Evolutionary conservation across 2,329 filamentous ascomycete genomes (phyloP), one percentile per base, ranked within the genome.

Genomic region (Grosmannia huntii): DNA sequence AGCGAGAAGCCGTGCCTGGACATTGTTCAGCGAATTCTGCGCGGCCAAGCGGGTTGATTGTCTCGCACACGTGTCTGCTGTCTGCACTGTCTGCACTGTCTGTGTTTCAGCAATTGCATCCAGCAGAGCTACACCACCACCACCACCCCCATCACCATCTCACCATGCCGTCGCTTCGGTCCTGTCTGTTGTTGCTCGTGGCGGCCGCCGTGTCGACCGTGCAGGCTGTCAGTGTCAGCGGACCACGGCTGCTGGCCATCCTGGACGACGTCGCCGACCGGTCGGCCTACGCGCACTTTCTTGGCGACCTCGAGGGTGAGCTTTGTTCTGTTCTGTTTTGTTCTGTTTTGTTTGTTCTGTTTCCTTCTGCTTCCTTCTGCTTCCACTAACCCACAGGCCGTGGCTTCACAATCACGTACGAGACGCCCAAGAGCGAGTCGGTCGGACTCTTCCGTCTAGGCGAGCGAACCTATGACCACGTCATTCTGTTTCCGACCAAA

Each of bases 401-500:
- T 69, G 92, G 91, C 64, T 97, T 88, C 72, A 76, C 86, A 61
- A 77, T 96, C 65, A 80, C 81, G 44, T 91, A 90, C 70, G 84
- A 91, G 70, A 90, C 90, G 9, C 89, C 90, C 61, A 94, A 94
- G 75, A 87, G 83, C 70, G 83, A 90, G 57, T 77, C 79, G 55
- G 75, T 97, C 66, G 80, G 82, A 56, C 79, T 99, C 64, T 95
- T 96, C 76, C 79, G 83, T 68, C 84, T 94, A 63, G 94, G 92
- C 69, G 89, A 94, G 75, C 84, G 87, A 70, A 84, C 82, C 62
- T 97, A 91, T 73, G 92, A 97, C 74, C 92, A 99, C 73, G 76
- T 97, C 63, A 73, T 97, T 63, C 80, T 99, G 65, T 83, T 97
- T 63, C 94, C 94, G 56, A 84, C 86, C 60, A 95, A 92, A 73